These are phyloP conservation scores for Voacanga thouarsii DNA, from an alignment of 257 asterid species.

Conservation along the genomic window DNA sequence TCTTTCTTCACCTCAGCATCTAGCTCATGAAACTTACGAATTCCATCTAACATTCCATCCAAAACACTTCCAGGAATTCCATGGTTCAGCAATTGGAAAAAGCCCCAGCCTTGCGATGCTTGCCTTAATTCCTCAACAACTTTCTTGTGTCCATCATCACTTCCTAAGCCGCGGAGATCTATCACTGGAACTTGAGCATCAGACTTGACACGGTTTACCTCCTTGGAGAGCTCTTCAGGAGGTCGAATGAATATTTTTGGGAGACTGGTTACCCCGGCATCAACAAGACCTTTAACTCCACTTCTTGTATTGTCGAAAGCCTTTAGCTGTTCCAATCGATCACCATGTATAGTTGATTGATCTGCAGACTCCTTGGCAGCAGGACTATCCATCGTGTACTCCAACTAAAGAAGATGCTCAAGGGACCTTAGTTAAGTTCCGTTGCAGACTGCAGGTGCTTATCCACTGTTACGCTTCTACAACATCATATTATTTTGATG, in stretches of 20 bases:
- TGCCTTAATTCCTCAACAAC: conserved; percentile 27
- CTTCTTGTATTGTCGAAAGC: conserved; percentile 30
- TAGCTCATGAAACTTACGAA: conserved; percentile 52
- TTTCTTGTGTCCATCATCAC: conserved; percentile 15
- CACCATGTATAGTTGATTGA: conserved; percentile 1
- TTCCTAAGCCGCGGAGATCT: conserved; percentile 33
- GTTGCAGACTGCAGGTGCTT: not conserved
- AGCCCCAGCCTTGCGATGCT: conserved; percentile 61
- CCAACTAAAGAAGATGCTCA: not conserved
- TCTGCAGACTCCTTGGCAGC: not conserved
- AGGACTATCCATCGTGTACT: conserved; percentile 8
- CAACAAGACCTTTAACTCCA: conserved; percentile 36
- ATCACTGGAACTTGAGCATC: conserved; percentile 41
- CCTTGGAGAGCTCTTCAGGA: conserved; percentile 38
- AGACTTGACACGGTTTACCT: conserved; percentile 11
- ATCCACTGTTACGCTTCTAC: too few species aligned
- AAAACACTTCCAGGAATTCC: conserved; percentile 42
- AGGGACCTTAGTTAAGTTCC: not conserved
- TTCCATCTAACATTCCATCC: conserved; percentile 53
- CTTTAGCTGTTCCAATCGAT: conserved; percentile 21
- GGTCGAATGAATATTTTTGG: conserved; percentile 36
- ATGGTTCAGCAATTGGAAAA: conserved; percentile 63
- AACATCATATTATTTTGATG: not conserved
- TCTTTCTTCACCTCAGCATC: conserved; percentile 46
- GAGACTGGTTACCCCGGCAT: conserved; percentile 22